Evolutionary conservation across 78 protist species (phyloP), one percentile per base, ranked within the genome.

Genomic region (Dictyostelium purpureum): DNA sequence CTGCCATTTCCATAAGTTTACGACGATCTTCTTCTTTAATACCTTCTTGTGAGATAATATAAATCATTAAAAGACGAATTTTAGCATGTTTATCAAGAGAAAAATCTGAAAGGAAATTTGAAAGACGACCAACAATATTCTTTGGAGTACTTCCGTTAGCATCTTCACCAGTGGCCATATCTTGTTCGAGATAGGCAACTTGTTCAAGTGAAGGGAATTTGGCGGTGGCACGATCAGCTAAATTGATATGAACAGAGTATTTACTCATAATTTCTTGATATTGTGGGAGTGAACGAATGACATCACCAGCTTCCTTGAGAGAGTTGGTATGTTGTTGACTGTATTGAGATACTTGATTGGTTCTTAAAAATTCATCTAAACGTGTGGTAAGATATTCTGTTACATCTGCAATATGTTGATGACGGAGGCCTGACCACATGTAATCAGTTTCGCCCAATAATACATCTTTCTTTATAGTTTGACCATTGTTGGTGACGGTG

Each of bases 381-480:
- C 88, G 38, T 11, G 75, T 45, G 4, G 66, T 54, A 26, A 97
- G 79, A 71, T 49, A 40, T 12, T 78, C 67, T 42, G 76, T 85
- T 6, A 93, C 85, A 69, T 96, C 97, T 1, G 97, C 96, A 65
- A 97, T 97, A 77, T 93, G 96, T 77, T 71, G 52, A 63, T 95
- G 96, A 43, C 98, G 92, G 3, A 89, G 43, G 21, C 67, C 74
- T 19, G 52, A 0, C 97, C 97, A 96, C 73, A 97, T 78, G 11
- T 79, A 77, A 66, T 97, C 98, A 37, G 52, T 24, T 28, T 96
- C 97, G 43, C 76, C 78, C 45, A 97, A 77, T 2, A 96, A 45
- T 38, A 94, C 98, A 31, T 82, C 77, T 59, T 93, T 93, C 12
- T 38, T 65, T 2, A 51, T 57, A 1, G 71, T 11, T 21, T 21